phyloP scores from a whole-genome alignment of 805 yeast species.

The Brettanomyces sp. region DNA sequence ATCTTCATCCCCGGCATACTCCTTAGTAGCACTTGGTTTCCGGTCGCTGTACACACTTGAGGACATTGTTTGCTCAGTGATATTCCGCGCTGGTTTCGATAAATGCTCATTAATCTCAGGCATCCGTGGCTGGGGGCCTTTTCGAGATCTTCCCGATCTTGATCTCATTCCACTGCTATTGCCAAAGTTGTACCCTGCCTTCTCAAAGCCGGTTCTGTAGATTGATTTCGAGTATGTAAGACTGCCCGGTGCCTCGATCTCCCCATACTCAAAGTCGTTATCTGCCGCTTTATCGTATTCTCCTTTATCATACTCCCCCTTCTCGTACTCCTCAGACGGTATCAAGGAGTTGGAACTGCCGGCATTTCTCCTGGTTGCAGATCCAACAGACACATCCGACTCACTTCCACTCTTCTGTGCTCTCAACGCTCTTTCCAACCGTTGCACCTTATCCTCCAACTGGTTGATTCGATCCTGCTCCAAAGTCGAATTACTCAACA shows the following conservation, averaged over 20 bases:
- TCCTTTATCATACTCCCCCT: slow-evolving; percentile 5
- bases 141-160: neutral
- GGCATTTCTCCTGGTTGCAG: slow-evolving; percentile 1
- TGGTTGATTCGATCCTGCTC: slow-evolving; percentile 18
- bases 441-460: slow-evolving; percentile 25
- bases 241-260: slow-evolving; percentile 24
- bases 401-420: slow-evolving; percentile 9
- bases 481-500: too few species aligned
- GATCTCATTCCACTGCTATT: slow-evolving; percentile 6
- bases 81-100: neutral
- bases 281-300: slow-evolving; percentile 3
- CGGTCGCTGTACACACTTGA: neutral
- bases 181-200: slow-evolving; percentile 25
- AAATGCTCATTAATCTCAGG: neutral
- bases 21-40: neutral
- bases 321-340: slow-evolving; percentile 16
- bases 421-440: slow-evolving; percentile 20
- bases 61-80: neutral
- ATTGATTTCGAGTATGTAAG: slow-evolving; percentile 25
- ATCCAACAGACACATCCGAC: slow-evolving; percentile 9
- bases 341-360: slow-evolving; percentile 6
- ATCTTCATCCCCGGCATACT: neutral
- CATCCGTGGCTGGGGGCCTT: neutral
- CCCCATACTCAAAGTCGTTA: slow-evolving; percentile 26
- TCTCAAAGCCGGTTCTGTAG: slow-evolving; percentile 27